These are phyloP conservation scores for Lignosus rhinocerotis DNA, from an alignment of 1,284 basidiomycete species.

Conservation along the genomic window DNA sequence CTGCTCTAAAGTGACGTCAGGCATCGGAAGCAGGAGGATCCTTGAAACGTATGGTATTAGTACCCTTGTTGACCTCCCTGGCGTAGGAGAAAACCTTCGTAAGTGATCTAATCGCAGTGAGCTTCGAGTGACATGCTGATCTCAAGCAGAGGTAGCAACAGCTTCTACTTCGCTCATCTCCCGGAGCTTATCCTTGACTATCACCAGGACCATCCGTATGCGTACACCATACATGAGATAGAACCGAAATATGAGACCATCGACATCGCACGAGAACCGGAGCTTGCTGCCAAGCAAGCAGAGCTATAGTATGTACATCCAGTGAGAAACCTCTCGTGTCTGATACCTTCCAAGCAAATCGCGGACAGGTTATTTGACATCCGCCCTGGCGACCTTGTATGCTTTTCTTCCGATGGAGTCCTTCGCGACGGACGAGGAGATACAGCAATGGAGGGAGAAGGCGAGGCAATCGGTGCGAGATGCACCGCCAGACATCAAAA, in stretches of 20 bases:
- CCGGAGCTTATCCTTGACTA: neutral
- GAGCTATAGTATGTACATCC: conserved; percentile 8
- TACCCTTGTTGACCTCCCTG: conserved; percentile 48
- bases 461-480: conserved; percentile 3
- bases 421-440: neutral
- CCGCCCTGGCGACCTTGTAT: neutral
- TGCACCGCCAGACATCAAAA: conserved; percentile 4
- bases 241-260: conserved; percentile 10
- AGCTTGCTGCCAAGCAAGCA: neutral
- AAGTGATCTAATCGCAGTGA: conserved; percentile 32
- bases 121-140: neutral
- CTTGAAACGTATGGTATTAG: conserved; percentile 42
- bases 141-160: neutral
- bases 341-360: conserved; percentile 29
- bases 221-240: conserved; percentile 8
- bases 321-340: conserved; percentile 19
- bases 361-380: conserved; percentile 7
- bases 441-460: conserved; percentile 3
- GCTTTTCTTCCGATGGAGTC: conserved; percentile 5
- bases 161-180: neutral
- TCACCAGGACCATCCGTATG: conserved; percentile 10
- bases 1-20: conserved; percentile 34
- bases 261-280: conserved; percentile 8
- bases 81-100: conserved; percentile 58
- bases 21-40: conserved; percentile 33